These are phyloP conservation scores for Fonsecaea pedrosoi DNA, from an alignment of 2,329 filamentous ascomycete species.

Conservation along the genomic window DNA sequence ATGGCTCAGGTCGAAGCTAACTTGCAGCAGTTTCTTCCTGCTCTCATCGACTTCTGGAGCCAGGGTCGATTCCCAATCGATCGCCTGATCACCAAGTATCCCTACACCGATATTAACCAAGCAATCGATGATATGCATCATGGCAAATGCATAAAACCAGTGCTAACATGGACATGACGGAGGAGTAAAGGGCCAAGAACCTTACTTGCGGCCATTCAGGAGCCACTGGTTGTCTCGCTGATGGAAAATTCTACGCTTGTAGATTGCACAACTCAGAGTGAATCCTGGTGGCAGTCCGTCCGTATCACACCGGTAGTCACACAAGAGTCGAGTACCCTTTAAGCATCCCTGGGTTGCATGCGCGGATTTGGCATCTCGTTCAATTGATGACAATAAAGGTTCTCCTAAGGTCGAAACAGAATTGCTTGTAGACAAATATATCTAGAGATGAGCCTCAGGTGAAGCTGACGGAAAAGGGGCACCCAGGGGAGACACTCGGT, in stretches of 20 bases:
- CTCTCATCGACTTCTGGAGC: slow-evolving; percentile 19
- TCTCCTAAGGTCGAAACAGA: neutral
- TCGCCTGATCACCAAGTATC: slow-evolving; percentile 53
- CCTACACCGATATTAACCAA: slow-evolving; percentile 41
- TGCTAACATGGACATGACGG: slow-evolving; percentile 36
- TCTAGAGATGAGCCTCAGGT: neutral
- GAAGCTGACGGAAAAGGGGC: neutral
- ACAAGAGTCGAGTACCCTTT: neutral
- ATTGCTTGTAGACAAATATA: neutral
- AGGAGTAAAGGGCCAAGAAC: neutral
- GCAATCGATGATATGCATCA: slow-evolving; percentile 40
- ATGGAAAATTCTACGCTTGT: neutral
- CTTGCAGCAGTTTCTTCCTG: slow-evolving; percentile 22
- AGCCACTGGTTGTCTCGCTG: neutral
- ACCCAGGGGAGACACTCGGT: neutral
- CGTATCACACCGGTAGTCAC: neutral
- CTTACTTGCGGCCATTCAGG: neutral
- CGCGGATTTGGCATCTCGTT: too few relatives aligned
- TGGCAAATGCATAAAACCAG: slow-evolving; percentile 41
- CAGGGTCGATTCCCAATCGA: slow-evolving; percentile 56
- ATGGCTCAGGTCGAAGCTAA: neutral
- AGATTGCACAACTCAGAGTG: neutral
- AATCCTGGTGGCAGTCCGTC: neutral
- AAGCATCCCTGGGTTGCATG: neutral
- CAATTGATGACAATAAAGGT: neutral